Percentiles rank a stretch among this genome's conserved stretches.
Evolutionary conservation across 164 flowering plant species (phyloP).

Genomic region (Cinnamomum chago): DNA sequence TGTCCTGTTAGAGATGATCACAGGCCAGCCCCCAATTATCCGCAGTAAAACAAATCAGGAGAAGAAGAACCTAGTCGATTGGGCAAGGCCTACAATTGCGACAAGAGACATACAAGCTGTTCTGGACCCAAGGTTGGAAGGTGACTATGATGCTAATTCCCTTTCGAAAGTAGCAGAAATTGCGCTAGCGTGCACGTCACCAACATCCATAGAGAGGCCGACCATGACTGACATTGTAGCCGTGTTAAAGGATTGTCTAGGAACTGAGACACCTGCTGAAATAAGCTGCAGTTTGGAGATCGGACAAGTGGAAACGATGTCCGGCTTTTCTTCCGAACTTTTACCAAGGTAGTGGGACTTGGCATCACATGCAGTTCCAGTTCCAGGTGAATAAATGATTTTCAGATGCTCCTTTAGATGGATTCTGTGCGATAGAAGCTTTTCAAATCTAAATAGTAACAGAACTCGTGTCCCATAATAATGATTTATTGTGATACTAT

Average conservation of each 20-base stretch:
- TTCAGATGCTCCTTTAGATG: too few relatives aligned
- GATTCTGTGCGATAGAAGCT: too few relatives aligned
- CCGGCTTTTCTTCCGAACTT: background rate
- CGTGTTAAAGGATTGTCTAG: slow-evolving; percentile 19
- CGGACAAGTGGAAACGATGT: background rate
- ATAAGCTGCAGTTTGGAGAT: background rate
- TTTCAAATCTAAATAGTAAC: too few relatives aligned
- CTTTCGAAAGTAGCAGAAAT: slow-evolving; percentile 38
- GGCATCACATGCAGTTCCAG: too few relatives aligned
- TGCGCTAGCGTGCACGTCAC: slow-evolving; percentile 38
- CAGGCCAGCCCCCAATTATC: slow-evolving; percentile 30
- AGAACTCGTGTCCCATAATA: too few relatives aligned
- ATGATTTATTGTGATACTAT: too few relatives aligned
- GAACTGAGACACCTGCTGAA: slow-evolving; percentile 8
- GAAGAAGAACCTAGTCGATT: slow-evolving; percentile 21
- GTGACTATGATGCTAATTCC: slow-evolving; percentile 27
- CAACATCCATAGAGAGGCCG: slow-evolving; percentile 28
- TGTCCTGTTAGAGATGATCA: slow-evolving; percentile 45
- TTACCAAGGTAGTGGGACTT: background rate
- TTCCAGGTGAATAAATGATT: too few relatives aligned
- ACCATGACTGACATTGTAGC: slow-evolving; percentile 28
- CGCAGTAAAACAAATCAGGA: background rate
- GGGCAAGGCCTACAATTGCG: slow-evolving; percentile 26
- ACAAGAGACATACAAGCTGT: slow-evolving; percentile 30
- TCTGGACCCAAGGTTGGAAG: slow-evolving; percentile 36